A percentile compares a stretch with the other conserved stretches of the same genome.
phyloP scores from a whole-genome alignment of 257 asterid species.

The Catharanthus roseus region DNA sequence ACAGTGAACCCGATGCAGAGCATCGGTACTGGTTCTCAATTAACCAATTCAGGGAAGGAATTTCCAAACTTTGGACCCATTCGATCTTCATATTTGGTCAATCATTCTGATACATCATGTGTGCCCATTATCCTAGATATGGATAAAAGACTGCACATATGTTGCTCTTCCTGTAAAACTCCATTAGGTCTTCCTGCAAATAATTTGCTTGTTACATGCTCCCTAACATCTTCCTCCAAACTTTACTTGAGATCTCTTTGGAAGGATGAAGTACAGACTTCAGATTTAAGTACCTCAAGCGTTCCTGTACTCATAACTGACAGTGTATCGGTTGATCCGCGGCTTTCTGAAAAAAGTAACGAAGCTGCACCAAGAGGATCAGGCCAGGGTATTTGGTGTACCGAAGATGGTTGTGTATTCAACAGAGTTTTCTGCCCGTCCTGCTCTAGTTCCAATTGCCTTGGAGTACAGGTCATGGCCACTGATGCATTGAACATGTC shows the following conservation, averaged over 20 bases:
- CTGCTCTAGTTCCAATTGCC: slow-evolving; percentile 50
- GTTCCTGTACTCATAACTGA: slow-evolving; percentile 58
- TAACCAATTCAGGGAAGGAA: slow-evolving; percentile 32
- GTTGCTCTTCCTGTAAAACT: slow-evolving; percentile 55
- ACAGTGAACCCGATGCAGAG: slow-evolving; percentile 25
- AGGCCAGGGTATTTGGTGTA: slow-evolving; percentile 85
- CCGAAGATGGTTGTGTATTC: slow-evolving; percentile 93
- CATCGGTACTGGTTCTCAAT: slow-evolving; percentile 21
- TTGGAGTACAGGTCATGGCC: slow-evolving; percentile 87
- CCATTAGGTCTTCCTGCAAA: slow-evolving; percentile 70
- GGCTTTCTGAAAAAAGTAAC: slow-evolving; percentile 32
- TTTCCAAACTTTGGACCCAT: slow-evolving; percentile 16
- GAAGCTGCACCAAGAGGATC: slow-evolving; percentile 44
- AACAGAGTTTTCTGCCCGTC: slow-evolving; percentile 70
- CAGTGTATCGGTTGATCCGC: slow-evolving; percentile 42
- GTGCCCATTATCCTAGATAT: slow-evolving; percentile 30
- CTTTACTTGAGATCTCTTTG: slow-evolving; percentile 53
- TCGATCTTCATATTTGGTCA: slow-evolving; percentile 19
- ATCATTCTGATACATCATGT: slow-evolving; percentile 29
- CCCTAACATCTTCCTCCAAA: slow-evolving; percentile 57
- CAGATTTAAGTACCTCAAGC: slow-evolving; percentile 31
- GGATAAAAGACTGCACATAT: slow-evolving; percentile 48
- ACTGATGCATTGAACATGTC: slow-evolving; percentile 61
- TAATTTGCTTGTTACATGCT: slow-evolving; percentile 40
- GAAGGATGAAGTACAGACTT: slow-evolving; percentile 31